Base-by-base conservation (phyloP, 495 filamentous ascomycete species). In the Hapsidospora chrysogenum region DNA sequence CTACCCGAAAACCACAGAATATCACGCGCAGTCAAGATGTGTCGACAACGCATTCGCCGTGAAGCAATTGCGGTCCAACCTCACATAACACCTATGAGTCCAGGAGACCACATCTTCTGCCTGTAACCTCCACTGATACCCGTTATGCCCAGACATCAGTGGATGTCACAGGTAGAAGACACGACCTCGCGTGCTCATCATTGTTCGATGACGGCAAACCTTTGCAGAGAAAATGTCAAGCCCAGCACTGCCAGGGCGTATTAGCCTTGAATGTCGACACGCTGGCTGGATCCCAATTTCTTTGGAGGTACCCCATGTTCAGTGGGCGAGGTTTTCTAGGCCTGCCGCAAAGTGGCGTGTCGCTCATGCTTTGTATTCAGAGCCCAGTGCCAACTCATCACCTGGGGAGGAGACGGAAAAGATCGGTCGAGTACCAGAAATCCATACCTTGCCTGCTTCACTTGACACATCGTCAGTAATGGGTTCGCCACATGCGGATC, bases 251-350 rank as follows among this genome's bases (percentile, higher is more conserved):
- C n/a, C n/a, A n/a, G n/a, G n/a, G n/a, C n/a, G n/a, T n/a, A n/a
- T n/a, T n/a, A n/a, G n/a, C n/a, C n/a, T n/a, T n/a, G n/a, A n/a
- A n/a, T n/a, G n/a, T n/a, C n/a, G n/a, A n/a, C n/a, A n/a, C n/a
- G n/a, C n/a, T n/a, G n/a, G n/a, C n/a, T n/a, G n/a, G n/a, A n/a
- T n/a, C n/a, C n/a, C n/a, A n/a, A n/a, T n/a, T n/a, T n/a, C n/a
- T n/a, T n/a, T n/a, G n/a, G n/a, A n/a, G n/a, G n/a, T n/a, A n/a
- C n/a, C n/a, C n/a, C n/a, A n/a, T n/a, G 47, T 68, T 96, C 89
- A 97, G 89, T 85, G 81, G 86, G 83, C 85, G 72, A 93, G 86
- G 89, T 94, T 97, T 97, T 94, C 87, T 94, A 95, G 84, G 89
- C 87, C 86, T 92, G 84, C 83, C 86, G 54, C 84, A 82, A 83